Percentiles rank a stretch among this genome's conserved stretches.
Evolutionary conservation across 2,329 filamentous ascomycete genomes (phyloP).

Genomic region (Xylaria sp.): DNA sequence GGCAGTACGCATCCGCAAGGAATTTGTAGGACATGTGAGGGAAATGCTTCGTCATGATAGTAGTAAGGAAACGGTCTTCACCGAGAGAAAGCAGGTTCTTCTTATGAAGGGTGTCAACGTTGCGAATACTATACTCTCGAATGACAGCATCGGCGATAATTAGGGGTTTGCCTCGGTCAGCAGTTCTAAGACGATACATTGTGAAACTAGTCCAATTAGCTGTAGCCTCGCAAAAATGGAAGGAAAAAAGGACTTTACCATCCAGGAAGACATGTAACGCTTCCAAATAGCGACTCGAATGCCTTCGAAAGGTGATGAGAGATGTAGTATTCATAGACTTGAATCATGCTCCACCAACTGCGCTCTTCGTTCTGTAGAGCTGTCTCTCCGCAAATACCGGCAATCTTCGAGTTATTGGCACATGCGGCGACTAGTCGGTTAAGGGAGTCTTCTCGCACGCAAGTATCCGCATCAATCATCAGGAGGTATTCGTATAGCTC

Average conservation of each 20-base stretch:
- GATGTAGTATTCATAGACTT: slow-evolving; percentile 99
- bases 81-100: slow-evolving; percentile 84
- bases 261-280: slow-evolving; percentile 97
- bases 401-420: slow-evolving; percentile 94
- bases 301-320: slow-evolving; percentile 97
- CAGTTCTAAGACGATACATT: slow-evolving; percentile 96
- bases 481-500: slow-evolving; percentile 97
- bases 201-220: slow-evolving; percentile 76
- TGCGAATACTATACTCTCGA: slow-evolving; percentile 85
- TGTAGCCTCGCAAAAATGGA: slow-evolving; percentile 49
- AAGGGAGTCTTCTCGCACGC: slow-evolving; percentile 89
- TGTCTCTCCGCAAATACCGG: slow-evolving; percentile 96
- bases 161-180: slow-evolving; percentile 91
- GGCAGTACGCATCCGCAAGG: slow-evolving; percentile 89
- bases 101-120: slow-evolving; percentile 93
- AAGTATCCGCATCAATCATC: slow-evolving; percentile 98
- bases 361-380: slow-evolving; percentile 94
- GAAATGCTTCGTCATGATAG: slow-evolving; percentile 98
- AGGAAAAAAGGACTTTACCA: slow-evolving; percentile 73
- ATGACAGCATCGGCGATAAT: slow-evolving; percentile 93
- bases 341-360: slow-evolving; percentile 99
- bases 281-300: slow-evolving; percentile 97
- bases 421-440: slow-evolving; percentile 93
- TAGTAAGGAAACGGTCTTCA: slow-evolving; percentile 89
- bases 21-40: slow-evolving; percentile 97